Conservation (phyloP, 306 rosid species). For the Ormosia semicastrata region DNA sequence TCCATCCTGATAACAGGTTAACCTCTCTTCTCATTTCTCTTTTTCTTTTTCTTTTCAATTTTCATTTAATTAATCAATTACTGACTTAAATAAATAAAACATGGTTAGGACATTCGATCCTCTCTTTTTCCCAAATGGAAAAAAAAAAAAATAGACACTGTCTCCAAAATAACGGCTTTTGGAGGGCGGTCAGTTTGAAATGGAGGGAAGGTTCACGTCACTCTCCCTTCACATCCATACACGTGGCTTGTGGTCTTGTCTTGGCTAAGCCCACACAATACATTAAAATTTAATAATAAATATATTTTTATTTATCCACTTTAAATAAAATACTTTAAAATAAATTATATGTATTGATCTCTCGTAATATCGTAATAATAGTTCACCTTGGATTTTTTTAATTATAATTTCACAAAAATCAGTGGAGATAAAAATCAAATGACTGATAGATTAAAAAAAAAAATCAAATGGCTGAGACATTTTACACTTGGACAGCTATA, state of each 20-base stretch:
- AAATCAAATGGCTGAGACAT: no score
- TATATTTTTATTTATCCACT: background rate
- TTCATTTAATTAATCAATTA: background rate
- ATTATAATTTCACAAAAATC: no score
- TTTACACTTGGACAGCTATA: no score
- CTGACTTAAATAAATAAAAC: no score
- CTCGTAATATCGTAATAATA: no score
- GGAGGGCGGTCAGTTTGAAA: conserved; percentile 36
- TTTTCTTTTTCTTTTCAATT: background rate
- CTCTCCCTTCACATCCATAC: background rate
- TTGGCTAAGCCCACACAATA: background rate
- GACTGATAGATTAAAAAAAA: background rate
- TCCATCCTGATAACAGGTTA: conserved; percentile 75
- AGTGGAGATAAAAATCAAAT: no score
- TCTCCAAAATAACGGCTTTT: background rate
- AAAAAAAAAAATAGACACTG: background rate
- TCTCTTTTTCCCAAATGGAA: no score
- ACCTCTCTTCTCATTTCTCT: background rate
- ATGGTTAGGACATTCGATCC: background rate
- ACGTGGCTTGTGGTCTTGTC: conserved; percentile 9
- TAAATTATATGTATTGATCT: no score
- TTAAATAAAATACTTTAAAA: no score
- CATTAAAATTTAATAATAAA: no score
- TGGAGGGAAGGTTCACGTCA: background rate
- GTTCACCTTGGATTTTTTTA: no score